These are phyloP conservation scores for Oryza coarctata DNA, from an alignment of 176 grass and related monocot genomes.

Conservation along the genomic window DNA sequence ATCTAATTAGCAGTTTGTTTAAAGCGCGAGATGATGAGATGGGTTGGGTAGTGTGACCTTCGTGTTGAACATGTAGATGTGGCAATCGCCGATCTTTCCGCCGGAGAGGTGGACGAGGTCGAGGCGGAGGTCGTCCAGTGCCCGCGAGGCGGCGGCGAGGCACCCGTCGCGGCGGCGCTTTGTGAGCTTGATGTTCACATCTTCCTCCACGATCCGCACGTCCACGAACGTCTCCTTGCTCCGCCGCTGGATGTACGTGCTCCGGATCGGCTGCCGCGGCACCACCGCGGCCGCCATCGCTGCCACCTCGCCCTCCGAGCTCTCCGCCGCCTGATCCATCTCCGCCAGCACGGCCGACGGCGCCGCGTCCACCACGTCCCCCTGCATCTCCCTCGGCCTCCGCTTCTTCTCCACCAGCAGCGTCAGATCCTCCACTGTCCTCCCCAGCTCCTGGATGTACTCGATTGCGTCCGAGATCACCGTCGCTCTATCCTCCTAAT, in stretches of 20 bases:
- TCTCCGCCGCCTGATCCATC: slow-evolving; percentile 35
- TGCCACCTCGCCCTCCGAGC: slow-evolving; percentile 47
- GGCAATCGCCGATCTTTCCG: slow-evolving; percentile 80
- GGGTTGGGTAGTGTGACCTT: slow-evolving; percentile 39
- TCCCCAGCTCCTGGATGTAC: slow-evolving; percentile 74
- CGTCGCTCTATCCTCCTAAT: slow-evolving; percentile 62
- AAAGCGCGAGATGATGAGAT: no score
- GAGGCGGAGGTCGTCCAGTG: slow-evolving; percentile 74
- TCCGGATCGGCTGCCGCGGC: slow-evolving; percentile 48
- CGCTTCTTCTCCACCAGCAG: slow-evolving; percentile 70
- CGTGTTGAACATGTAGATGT: slow-evolving; percentile 97
- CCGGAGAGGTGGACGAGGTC: slow-evolving; percentile 83
- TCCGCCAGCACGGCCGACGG: not conserved
- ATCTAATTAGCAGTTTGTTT: not conserved
- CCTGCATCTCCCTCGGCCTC: slow-evolving; percentile 40
- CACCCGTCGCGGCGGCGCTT: slow-evolving; percentile 75
- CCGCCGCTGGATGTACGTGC: slow-evolving; percentile 81
- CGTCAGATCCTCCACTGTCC: slow-evolving; percentile 70
- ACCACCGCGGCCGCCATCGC: not conserved
- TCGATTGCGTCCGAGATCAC: slow-evolving; percentile 73
- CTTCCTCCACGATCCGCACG: slow-evolving; percentile 91
- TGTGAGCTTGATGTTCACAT: slow-evolving; percentile 93
- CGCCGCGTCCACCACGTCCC: slow-evolving; percentile 37
- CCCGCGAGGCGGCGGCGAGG: slow-evolving; percentile 55
- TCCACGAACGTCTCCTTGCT: slow-evolving; percentile 88